phyloP scores from a whole-genome alignment of 2,329 filamentous ascomycete species.

The Fusarium sp. region DNA sequence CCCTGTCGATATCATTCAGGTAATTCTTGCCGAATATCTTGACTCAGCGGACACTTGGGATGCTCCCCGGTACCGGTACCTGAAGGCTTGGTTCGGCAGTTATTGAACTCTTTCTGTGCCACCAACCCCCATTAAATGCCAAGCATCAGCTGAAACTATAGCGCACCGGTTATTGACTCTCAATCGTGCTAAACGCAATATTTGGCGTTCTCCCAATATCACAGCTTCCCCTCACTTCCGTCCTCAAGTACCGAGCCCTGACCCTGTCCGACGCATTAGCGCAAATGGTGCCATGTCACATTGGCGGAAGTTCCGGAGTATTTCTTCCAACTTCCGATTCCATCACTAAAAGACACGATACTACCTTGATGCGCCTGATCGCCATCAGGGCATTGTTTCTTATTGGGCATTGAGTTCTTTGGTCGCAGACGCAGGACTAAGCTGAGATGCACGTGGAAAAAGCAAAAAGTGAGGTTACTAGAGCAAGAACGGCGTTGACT shows the following conservation, averaged over 20 bases:
- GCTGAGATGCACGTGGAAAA: not conserved
- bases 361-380: not conserved
- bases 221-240: not conserved
- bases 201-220: not conserved
- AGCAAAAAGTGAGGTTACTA: not conserved
- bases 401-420: not conserved
- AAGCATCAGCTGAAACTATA: not conserved
- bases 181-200: not conserved
- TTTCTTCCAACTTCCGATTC: not conserved
- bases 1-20: not conserved
- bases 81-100: not conserved
- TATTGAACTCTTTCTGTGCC: fast-evolving
- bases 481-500: not conserved
- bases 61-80: no score
- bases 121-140: not conserved
- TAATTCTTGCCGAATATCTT: not conserved
- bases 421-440: not conserved
- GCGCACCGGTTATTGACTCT: not conserved
- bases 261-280: not conserved
- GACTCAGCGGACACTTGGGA: not conserved
- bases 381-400: not conserved
- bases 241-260: not conserved
- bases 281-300: not conserved
- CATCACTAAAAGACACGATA: not conserved
- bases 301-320: not conserved